Evolutionary conservation across 768 basidiomycete genomes (phyloP).

Genomic region (Gyrodon lividus): DNA sequence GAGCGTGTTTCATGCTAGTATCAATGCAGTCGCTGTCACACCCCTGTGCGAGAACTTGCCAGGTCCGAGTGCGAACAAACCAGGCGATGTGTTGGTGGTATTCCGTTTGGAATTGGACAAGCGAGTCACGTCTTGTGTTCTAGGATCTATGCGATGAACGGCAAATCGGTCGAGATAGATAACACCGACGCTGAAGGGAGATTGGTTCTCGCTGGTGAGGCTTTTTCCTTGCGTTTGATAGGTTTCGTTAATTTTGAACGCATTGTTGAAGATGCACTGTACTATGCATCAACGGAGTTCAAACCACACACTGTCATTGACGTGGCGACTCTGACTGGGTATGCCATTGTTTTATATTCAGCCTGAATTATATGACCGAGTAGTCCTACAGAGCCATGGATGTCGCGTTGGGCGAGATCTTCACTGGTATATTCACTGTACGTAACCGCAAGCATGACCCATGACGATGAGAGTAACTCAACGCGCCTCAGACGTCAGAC

Average conservation of each 20-base stretch:
- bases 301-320: constrained; percentile 83
- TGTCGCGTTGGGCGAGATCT: constrained; percentile 73
- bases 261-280: constrained; percentile 63
- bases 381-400: constrained; percentile 55
- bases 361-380: background rate
- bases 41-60: constrained; percentile 89
- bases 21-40: constrained; percentile 72
- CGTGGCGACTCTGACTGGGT: constrained; percentile 87
- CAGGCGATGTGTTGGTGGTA: constrained; percentile 72
- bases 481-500: constrained; percentile 56
- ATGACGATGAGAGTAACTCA: background rate
- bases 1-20: constrained; percentile 35
- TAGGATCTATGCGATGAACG: constrained; percentile 84
- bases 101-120: background rate
- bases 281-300: constrained; percentile 74
- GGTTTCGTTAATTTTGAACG: background rate
- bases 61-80: constrained; percentile 63
- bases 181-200: constrained; percentile 88
- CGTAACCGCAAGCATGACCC: constrained; percentile 12
- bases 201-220: constrained; percentile 66
- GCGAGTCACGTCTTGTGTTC: background rate
- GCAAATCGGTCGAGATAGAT: constrained; percentile 83
- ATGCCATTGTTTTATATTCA: constrained; percentile 11
- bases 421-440: constrained; percentile 77
- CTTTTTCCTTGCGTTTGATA: background rate